A percentile compares a stretch with the other conserved stretches of the same genome.
phyloP scores from a whole-genome alignment of 2,329 filamentous ascomycete species.

The Monosporascus sp. region DNA sequence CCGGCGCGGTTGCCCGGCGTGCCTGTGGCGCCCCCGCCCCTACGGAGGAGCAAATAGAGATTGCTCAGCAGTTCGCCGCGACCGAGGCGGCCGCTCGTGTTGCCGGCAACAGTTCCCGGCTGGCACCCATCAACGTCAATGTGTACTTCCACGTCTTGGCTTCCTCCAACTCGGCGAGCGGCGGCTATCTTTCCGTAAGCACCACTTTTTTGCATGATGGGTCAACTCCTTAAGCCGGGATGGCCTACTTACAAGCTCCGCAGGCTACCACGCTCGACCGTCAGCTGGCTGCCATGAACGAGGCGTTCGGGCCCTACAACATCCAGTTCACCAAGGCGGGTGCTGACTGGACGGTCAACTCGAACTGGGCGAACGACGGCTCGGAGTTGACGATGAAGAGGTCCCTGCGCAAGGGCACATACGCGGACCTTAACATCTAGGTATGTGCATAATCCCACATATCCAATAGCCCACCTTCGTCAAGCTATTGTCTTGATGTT shows the following conservation, averaged over 20 bases:
- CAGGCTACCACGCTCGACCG: conserved; percentile 29
- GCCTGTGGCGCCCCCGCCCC: conserved; percentile 23
- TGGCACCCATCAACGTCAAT: conserved; percentile 28
- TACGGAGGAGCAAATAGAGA: conserved; percentile 19
- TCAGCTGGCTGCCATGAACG: conserved; percentile 42
- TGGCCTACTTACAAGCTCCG: conserved; percentile 2
- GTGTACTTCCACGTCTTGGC: conserved; percentile 35
- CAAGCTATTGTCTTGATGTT: too few species aligned
- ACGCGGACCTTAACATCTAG: conserved; percentile 41
- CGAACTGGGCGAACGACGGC: conserved; percentile 37
- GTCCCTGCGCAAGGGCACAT: conserved; percentile 39
- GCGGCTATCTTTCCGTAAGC: conserved; percentile 32
- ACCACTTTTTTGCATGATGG: not conserved
- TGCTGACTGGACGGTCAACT: conserved; percentile 41
- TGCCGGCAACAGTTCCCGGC: conserved; percentile 14
- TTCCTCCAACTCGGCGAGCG: conserved; percentile 19
- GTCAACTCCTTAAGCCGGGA: not conserved
- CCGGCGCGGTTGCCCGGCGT: conserved; percentile 1
- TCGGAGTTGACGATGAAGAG: conserved; percentile 39
- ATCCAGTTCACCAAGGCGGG: conserved; percentile 39
- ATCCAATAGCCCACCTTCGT: too few species aligned
- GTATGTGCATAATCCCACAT: not conserved
- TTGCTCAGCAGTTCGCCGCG: conserved; percentile 17
- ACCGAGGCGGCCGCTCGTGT: conserved; percentile 16
- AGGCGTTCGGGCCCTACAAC: conserved; percentile 35